Evolutionary conservation across 441 rosid species (phyloP), one percentile per base, ranked within the genome.

Genomic region (Erysimum cheiri): DNA sequence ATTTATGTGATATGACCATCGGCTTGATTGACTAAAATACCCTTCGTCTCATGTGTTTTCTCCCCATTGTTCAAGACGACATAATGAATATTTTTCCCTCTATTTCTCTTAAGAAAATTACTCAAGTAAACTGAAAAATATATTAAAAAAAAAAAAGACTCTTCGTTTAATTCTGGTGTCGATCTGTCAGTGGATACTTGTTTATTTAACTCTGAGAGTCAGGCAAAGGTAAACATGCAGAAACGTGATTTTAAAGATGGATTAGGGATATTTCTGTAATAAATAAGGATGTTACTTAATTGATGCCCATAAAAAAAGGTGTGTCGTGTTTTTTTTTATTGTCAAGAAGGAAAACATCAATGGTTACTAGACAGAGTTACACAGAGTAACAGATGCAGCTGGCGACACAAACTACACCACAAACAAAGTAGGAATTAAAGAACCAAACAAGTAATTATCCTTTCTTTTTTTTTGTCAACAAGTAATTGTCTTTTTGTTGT

Each of bases 151-250:
- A 35, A 6, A 15, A 29, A 69, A 29, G 3, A 55, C 64, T 33
- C 29, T 33, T 24, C 13, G 14, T 46, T 56, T 56, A 37, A 64
- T 48, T 22, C 11, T 56, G 44, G 52, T 49, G 59, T 59, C 13
- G 61, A 67, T 66, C 67, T 43, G 77, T 65, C 72, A 73, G 72
- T 67, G 67, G 41, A 59, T 66, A 65, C 24, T 31, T 22, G 14
- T 41, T 50, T 73, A 36, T 67, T 66, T 66, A 73, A 67, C 55
- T 40, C 24, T 50, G 49, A 59, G 15, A 59, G 62, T 26, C 48
- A 66, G 55, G 67, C 44, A 73, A 73, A 24, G 46, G 53, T 47
- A 73, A 66, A 73, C 77, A 73, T 73, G 72, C 72, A 73, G 62
- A 59, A 61, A 73, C 77, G 72, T 66, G 72, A 73, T 60, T 66